Evolutionary conservation across 345 rosid genomes (phyloP).

Genomic region (Citrus trifoliata): DNA sequence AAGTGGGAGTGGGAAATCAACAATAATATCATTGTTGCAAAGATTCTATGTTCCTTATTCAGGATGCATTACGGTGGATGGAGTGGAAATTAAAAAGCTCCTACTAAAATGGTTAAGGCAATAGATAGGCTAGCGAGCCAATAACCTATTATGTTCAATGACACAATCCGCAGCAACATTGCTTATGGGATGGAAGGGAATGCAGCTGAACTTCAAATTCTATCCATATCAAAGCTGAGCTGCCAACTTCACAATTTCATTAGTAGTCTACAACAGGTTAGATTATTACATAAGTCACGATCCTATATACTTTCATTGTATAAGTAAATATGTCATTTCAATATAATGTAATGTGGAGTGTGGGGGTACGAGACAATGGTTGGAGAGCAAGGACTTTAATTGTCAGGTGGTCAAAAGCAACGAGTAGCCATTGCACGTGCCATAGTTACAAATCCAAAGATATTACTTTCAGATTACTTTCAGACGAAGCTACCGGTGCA

Average conservation of each 20-base stretch:
- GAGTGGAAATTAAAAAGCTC: slow-evolving; percentile 56
- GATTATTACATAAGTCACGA: too few species aligned
- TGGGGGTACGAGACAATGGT: slow-evolving; percentile 53
- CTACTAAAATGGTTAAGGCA: slow-evolving; percentile 70
- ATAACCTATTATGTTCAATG: slow-evolving; percentile 67
- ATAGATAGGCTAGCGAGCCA: slow-evolving; percentile 81
- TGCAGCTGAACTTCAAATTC: slow-evolving; percentile 58
- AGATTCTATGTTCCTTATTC: slow-evolving; percentile 77
- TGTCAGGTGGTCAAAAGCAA: slow-evolving; percentile 61
- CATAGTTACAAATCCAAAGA: slow-evolving; percentile 43
- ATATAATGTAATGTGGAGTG: neutral
- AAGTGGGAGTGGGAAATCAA: slow-evolving; percentile 83
- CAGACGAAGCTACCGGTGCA: slow-evolving; percentile 57
- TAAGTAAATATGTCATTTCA: too few species aligned
- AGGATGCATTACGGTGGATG: slow-evolving; percentile 65
- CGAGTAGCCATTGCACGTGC: slow-evolving; percentile 54
- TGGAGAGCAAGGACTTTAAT: slow-evolving; percentile 48
- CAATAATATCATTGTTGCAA: slow-evolving; percentile 64
- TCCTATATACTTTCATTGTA: too few species aligned
- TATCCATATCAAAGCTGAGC: slow-evolving; percentile 54
- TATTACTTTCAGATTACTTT: slow-evolving; percentile 39
- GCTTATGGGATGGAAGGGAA: slow-evolving; percentile 71
- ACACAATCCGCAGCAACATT: slow-evolving; percentile 64
- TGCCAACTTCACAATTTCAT: slow-evolving; percentile 80
- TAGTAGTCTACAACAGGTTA: slow-evolving; percentile 66